Evolutionary conservation across 805 yeast species (phyloP).

Genomic region (Candida broadrunensis): DNA sequence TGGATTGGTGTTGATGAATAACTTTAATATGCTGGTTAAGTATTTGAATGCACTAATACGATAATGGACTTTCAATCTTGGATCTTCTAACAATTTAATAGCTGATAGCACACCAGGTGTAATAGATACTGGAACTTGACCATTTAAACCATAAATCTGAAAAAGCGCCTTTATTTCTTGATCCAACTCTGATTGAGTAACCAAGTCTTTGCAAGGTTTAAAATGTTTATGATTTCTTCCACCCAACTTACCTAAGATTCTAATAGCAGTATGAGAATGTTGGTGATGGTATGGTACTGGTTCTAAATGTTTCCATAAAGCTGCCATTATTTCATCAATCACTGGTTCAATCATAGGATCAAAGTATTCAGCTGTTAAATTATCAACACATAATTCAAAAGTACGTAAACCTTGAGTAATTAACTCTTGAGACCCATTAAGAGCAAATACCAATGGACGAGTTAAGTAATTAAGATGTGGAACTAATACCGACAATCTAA

Average conservation of each 20-base stretch:
- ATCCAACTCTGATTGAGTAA: slow-evolving; percentile 51
- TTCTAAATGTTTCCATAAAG: slow-evolving; percentile 83
- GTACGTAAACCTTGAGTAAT: slow-evolving; percentile 95
- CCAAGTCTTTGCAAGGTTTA: slow-evolving; percentile 68
- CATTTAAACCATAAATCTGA: slow-evolving; percentile 63
- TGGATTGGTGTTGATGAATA: slow-evolving; percentile 59
- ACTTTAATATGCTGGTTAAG: slow-evolving; percentile 59
- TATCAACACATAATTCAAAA: slow-evolving; percentile 92
- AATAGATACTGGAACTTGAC: slow-evolving; percentile 64
- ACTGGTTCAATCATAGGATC: slow-evolving; percentile 98
- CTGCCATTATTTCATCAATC: slow-evolving; percentile 88
- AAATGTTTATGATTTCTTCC: slow-evolving; percentile 90
- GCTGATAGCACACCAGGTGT: slow-evolving; percentile 85
- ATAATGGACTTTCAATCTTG: slow-evolving; percentile 59
- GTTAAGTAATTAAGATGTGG: slow-evolving; percentile 88
- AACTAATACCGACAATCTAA: slow-evolving; percentile 85
- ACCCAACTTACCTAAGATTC: slow-evolving; percentile 92
- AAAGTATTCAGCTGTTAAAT: slow-evolving; percentile 91
- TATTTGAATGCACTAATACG: slow-evolving; percentile 76
- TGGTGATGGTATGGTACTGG: slow-evolving; percentile 95
- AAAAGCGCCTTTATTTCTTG: slow-evolving; percentile 71
- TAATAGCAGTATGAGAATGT: slow-evolving; percentile 89
- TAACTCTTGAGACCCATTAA: slow-evolving; percentile 86
- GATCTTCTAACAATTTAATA: slow-evolving; percentile 68
- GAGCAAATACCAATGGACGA: slow-evolving; percentile 87